Evolutionary conservation across 2,329 filamentous ascomycete species (phyloP).

Genomic region (Lizonia empirigonia): DNA sequence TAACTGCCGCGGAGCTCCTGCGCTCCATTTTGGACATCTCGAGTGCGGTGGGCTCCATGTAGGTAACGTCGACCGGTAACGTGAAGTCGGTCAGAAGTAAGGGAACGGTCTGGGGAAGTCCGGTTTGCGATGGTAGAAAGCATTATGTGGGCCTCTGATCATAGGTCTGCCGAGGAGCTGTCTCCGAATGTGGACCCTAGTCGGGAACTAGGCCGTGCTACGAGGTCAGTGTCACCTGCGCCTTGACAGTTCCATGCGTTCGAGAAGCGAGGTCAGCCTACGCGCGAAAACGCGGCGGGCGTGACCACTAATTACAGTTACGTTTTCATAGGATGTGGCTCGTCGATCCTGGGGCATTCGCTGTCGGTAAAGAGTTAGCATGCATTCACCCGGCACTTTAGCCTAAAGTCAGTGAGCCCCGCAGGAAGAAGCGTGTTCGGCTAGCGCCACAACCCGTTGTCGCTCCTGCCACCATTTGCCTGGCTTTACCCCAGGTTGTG

Average conservation of each 20-base stretch:
- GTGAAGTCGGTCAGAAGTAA: constrained; percentile 11
- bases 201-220: constrained; percentile 27
- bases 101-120: constrained; percentile 34
- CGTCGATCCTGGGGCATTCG: constrained; percentile 31
- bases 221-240: constrained; percentile 42
- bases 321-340: constrained; percentile 29
- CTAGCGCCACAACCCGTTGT: constrained; percentile 11
- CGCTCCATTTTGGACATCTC: constrained; percentile 41
- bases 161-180: constrained; percentile 40
- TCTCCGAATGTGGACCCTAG: constrained; percentile 37
- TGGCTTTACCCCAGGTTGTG: constrained; percentile 18
- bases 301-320: constrained; percentile 39
- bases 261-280: constrained; percentile 47
- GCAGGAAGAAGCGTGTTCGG: constrained; percentile 6
- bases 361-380: constrained; percentile 13
- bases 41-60: constrained; percentile 36
- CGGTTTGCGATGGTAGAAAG: constrained; percentile 45
- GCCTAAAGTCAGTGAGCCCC: constrained; percentile 19
- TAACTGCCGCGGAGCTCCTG: constrained; percentile 65
- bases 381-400: constrained; percentile 21
- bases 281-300: constrained; percentile 38
- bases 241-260: constrained; percentile 48
- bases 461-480: constrained; percentile 13
- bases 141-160: constrained; percentile 44
- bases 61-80: constrained; percentile 23